A percentile compares a stretch with the other conserved stretches of the same genome.
Conservation (phyloP, 306 rosid species). For the Sphenostylis stenocarpa region DNA sequence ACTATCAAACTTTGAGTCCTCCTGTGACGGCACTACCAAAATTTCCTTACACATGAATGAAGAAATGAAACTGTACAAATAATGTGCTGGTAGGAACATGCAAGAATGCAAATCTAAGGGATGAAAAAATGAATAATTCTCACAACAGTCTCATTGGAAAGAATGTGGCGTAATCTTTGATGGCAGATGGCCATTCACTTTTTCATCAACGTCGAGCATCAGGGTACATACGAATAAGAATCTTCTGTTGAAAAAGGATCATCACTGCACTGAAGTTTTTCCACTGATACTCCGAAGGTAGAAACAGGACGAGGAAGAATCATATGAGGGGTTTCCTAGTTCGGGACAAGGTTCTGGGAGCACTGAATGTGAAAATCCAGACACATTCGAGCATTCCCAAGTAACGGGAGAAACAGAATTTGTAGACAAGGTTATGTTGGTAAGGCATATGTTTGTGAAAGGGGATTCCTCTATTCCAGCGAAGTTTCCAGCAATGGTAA, state of each 20-base stretch:
- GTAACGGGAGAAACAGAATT: conserved; percentile 48
- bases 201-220: conserved; percentile 34
- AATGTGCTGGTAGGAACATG: conserved; percentile 70
- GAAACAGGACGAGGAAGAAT: conserved; percentile 60
- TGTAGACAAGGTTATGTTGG: conserved; percentile 70
- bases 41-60: conserved; percentile 96
- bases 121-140: conserved; percentile 52
- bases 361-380: conserved; percentile 75
- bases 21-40: conserved; percentile 71
- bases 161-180: conserved; percentile 59
- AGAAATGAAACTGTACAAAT: conserved; percentile 97
- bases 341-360: conserved; percentile 79
- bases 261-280: conserved; percentile 56
- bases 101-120: conserved; percentile 61
- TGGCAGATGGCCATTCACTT: conserved; percentile 42
- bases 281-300: conserved; percentile 43
- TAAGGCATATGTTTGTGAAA: conserved; percentile 75
- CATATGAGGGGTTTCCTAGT: conserved; percentile 43
- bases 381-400: conserved; percentile 87
- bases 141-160: conserved; percentile 67
- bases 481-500: conserved; percentile 72
- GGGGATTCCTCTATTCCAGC: conserved; percentile 84
- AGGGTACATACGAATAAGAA: conserved; percentile 33
- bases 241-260: conserved; percentile 36
- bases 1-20: conserved; percentile 46